phyloP scores from a whole-genome alignment of 75 land plant species.

The Pseudotsuga menziesii region DNA sequence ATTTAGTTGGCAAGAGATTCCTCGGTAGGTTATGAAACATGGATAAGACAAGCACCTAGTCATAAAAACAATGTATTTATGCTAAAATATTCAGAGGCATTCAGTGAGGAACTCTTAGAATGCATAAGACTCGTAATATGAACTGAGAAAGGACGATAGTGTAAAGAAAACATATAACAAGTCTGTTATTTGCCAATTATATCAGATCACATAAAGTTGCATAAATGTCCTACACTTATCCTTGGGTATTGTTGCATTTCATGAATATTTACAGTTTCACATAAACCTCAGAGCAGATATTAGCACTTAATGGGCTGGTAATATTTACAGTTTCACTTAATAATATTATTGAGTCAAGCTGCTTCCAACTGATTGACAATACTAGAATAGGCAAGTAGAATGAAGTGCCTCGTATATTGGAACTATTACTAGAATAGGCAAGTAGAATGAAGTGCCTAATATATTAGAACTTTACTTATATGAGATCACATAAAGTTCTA shows the following conservation, averaged over 20 bases:
- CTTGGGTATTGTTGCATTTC: conserved; percentile 1
- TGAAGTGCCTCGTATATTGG: too few relatives aligned
- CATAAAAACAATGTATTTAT: background rate
- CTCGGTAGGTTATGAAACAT: background rate
- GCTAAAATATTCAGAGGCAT: background rate
- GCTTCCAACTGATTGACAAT: too few relatives aligned
- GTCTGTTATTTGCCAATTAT: background rate
- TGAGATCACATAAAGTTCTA: too few relatives aligned
- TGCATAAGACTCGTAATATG: background rate
- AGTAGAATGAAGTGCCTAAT: too few relatives aligned
- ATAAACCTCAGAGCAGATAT: background rate
- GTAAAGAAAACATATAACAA: background rate
- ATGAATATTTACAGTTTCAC: background rate
- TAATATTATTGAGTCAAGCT: too few relatives aligned
- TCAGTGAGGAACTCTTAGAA: too few relatives aligned
- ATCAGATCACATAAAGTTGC: background rate
- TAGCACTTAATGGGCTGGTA: background rate
- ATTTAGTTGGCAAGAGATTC: too few relatives aligned
- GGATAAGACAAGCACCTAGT: background rate
- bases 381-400: too few relatives aligned
- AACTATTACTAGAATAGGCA: too few relatives aligned
- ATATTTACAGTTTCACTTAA: background rate
- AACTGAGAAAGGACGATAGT: background rate
- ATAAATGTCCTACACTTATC: background rate
- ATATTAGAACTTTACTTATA: too few relatives aligned